A percentile compares a stretch with the other conserved stretches of the same genome.
Evolutionary conservation across 768 basidiomycete genomes (phyloP).

Genomic region (Pleurotus salmoneostramineus): DNA sequence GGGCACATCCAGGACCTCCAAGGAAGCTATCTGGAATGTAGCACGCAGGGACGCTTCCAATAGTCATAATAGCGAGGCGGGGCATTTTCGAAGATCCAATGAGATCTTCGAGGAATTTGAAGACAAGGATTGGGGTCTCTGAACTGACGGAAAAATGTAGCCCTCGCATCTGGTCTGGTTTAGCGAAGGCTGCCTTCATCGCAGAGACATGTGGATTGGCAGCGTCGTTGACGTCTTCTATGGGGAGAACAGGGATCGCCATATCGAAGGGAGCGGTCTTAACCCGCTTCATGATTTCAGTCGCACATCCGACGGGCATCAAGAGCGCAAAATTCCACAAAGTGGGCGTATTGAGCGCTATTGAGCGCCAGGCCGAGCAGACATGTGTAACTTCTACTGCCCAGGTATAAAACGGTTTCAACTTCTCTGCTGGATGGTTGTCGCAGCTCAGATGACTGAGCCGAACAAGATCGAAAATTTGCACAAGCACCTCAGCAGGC

Average conservation of each 20-base stretch:
- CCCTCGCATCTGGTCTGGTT: background rate
- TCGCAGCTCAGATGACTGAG: no score
- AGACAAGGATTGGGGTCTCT: background rate
- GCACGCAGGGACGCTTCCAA: background rate
- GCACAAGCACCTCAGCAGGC: no score
- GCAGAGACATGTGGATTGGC: background rate
- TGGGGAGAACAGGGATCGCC: background rate
- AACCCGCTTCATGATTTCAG: background rate
- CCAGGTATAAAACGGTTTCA: background rate
- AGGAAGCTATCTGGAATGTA: background rate
- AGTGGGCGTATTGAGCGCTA: background rate
- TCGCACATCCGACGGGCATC: background rate
- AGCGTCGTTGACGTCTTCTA: background rate
- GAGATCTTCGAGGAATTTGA: background rate
- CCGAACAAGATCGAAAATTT: no score
- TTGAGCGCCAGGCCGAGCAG: background rate
- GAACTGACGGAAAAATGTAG: background rate
- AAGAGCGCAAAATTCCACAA: background rate
- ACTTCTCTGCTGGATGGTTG: no score
- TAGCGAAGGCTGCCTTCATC: background rate
- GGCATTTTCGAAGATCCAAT: background rate
- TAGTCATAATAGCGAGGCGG: background rate
- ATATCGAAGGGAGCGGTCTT: background rate
- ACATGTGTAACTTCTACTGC: background rate
- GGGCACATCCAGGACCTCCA: background rate